Evolutionary conservation across 768 basidiomycete species (phyloP).

Genomic region (Pulveroboletus ravenelii): DNA sequence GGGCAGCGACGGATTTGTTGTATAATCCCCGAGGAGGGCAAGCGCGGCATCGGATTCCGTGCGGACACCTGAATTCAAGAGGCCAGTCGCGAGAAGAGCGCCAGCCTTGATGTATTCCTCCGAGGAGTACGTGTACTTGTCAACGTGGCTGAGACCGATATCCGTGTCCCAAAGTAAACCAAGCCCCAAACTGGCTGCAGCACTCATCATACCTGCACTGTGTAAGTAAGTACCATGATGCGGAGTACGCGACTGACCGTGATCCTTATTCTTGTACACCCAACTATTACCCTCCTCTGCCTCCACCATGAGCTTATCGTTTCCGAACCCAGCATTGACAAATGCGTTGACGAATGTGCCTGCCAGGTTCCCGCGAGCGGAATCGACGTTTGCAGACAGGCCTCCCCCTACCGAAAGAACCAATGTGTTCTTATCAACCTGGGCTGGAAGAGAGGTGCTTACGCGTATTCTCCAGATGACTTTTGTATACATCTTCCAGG

Average conservation of each 20-base stretch:
- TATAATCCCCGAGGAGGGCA: constrained; percentile 85
- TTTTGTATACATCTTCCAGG: constrained; percentile 96
- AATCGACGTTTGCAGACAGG: constrained; percentile 77
- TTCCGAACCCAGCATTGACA: constrained; percentile 97
- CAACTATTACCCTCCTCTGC: constrained; percentile 95
- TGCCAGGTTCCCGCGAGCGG: constrained; percentile 89
- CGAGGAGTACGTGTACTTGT: constrained; percentile 94
- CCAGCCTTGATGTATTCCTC: constrained; percentile 99
- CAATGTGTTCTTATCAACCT: background rate
- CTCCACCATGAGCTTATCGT: constrained; percentile 97
- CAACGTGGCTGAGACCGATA: constrained; percentile 86
- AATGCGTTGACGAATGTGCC: constrained; percentile 99
- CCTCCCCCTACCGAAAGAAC: constrained; percentile 45
- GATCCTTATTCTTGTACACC: constrained; percentile 99
- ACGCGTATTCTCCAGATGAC: constrained; percentile 89
- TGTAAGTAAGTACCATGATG: constrained; percentile 1
- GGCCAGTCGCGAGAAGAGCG: constrained; percentile 90
- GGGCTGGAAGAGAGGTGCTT: constrained; percentile 19
- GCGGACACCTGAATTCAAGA: constrained; percentile 83
- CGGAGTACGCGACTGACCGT: constrained; percentile 50
- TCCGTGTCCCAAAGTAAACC: constrained; percentile 96
- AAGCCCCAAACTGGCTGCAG: constrained; percentile 89
- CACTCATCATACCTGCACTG: constrained; percentile 83
- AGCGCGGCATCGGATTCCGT: constrained; percentile 92
- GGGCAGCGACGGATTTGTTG: constrained; percentile 79